These are phyloP conservation scores for Colletotrichum tofieldiae DNA, from an alignment of 2,329 filamentous ascomycete genomes.

Conservation along the genomic window DNA sequence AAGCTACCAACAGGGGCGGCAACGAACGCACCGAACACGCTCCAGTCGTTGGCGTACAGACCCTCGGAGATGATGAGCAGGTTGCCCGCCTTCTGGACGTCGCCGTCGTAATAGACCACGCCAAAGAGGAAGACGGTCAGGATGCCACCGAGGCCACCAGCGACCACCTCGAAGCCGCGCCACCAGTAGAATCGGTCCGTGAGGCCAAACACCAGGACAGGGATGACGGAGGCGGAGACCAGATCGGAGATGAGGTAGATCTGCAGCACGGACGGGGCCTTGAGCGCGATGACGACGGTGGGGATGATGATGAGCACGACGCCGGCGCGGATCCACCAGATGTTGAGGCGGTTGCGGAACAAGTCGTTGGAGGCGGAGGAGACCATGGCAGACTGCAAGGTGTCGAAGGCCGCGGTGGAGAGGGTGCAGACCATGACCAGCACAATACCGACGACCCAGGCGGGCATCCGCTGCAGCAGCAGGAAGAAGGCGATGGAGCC, in stretches of 20 bases:
- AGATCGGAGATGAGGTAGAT: constrained; percentile 89
- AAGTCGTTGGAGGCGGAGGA: constrained; percentile 88
- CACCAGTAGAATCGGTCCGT: constrained; percentile 78
- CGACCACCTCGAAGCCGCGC: constrained; percentile 85
- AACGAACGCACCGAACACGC: constrained; percentile 86
- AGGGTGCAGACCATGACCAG: constrained; percentile 86
- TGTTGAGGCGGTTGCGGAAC: constrained; percentile 84
- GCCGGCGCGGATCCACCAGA: constrained; percentile 79
- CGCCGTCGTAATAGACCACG: constrained; percentile 84
- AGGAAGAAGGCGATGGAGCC: constrained; percentile 83
- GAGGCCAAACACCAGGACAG: constrained; percentile 82
- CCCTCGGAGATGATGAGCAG: constrained; percentile 82
- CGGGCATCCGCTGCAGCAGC: constrained; percentile 79
- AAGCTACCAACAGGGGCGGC: constrained; percentile 83
- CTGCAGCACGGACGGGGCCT: constrained; percentile 81
- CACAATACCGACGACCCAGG: constrained; percentile 87
- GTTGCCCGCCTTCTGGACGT: constrained; percentile 73
- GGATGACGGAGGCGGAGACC: constrained; percentile 82
- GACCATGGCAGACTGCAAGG: constrained; percentile 86
- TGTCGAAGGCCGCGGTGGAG: constrained; percentile 85
- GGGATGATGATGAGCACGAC: constrained; percentile 84
- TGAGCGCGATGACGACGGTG: constrained; percentile 80
- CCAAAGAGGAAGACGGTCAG: constrained; percentile 88
- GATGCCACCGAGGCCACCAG: constrained; percentile 83
- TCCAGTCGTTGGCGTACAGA: constrained; percentile 85